Evolutionary conservation across 768 basidiomycete species (phyloP), one percentile per base, ranked within the genome.

Genomic region (Tylopilus sp.): DNA sequence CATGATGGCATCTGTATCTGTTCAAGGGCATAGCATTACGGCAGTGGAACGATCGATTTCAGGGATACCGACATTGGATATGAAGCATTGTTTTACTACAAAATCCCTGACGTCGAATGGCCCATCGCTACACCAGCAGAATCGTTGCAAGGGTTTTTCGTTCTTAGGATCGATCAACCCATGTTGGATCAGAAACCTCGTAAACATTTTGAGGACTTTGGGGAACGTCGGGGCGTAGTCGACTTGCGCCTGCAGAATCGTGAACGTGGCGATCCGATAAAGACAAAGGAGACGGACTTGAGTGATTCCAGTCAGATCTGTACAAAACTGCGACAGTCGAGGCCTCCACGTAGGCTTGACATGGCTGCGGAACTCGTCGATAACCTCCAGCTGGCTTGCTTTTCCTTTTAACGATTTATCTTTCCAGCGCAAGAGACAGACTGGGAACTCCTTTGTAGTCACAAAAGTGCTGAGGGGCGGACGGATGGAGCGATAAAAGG

Each of bases 261-360:
- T 5, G 40, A 26, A 49, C 48, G 18, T n/a, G n/a, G n/a, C n/a
- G 17, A 49, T n/a, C 18, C 20, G 40, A 51, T 41, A 22, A 17
- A 41, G 40, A 52, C 45, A 28, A 65, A 47, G 43, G 9, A 21
- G 6, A 20, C 83, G 55, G 53, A 95, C 95, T 77, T 99, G 95
- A 3, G 84, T 86, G 51, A 99, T 94, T 17, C 94, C 93, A 10
- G 95, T 99, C 41, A 99, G 75, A 31, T 80, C 70, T 18, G 78
- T 91, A 67, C 95, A 98, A 66, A 97, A 99, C 4, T 77, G 70
- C 7, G 90, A 86, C 7, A 99, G 77, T 46, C 69, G 74, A 1
- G 95, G 93, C 40, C 79, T 74, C 91, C 93, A 98, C 6, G 83
- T 87, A 7, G 95, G 95, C 62, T 76, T 76, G 40, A 98, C 92